A percentile compares a stretch with the other conserved stretches of the same genome.
phyloP scores from a whole-genome alignment of 768 basidiomycete species.

The Suillus spraguei region DNA sequence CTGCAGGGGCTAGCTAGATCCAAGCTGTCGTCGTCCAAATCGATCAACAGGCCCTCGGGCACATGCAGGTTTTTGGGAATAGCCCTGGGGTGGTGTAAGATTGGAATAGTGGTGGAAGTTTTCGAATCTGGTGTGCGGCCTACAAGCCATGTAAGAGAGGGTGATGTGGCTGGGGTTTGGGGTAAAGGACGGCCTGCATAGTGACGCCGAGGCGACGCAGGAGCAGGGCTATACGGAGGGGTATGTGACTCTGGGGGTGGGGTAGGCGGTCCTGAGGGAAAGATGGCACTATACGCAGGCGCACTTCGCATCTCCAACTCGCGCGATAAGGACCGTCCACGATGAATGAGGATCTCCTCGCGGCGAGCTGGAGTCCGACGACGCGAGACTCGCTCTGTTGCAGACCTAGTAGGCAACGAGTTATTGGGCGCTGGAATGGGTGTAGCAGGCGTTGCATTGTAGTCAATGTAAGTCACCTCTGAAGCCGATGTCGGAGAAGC shows the following conservation, averaged over 20 bases:
- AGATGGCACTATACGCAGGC: constrained; percentile 35
- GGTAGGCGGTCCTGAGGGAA: constrained; percentile 35
- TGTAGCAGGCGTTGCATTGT: constrained; percentile 29
- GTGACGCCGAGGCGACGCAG: constrained; percentile 33
- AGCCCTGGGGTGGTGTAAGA: constrained; percentile 7
- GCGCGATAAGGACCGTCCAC: constrained; percentile 35
- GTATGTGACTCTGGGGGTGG: constrained; percentile 24
- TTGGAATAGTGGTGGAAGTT: background rate
- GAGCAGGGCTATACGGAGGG: constrained; percentile 10
- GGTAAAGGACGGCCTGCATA: constrained; percentile 37
- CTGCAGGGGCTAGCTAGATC: constrained; percentile 18
- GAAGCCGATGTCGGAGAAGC: constrained; percentile 25
- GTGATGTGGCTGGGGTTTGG: constrained; percentile 34
- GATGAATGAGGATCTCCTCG: constrained; percentile 29
- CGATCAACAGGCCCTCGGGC: constrained; percentile 58
- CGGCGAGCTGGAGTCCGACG: constrained; percentile 27
- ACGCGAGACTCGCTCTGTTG: constrained; percentile 36
- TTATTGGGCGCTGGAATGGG: constrained; percentile 17
- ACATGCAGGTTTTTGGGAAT: constrained; percentile 9
- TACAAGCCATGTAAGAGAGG: constrained; percentile 37
- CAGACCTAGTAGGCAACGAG: constrained; percentile 31
- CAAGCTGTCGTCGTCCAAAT: constrained; percentile 48
- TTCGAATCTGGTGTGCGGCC: constrained; percentile 19
- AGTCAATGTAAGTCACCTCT: constrained; percentile 26
- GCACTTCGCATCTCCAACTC: constrained; percentile 35